phyloP scores from a whole-genome alignment of 768 basidiomycete genomes.

The Omphalotus guepiniiformis region DNA sequence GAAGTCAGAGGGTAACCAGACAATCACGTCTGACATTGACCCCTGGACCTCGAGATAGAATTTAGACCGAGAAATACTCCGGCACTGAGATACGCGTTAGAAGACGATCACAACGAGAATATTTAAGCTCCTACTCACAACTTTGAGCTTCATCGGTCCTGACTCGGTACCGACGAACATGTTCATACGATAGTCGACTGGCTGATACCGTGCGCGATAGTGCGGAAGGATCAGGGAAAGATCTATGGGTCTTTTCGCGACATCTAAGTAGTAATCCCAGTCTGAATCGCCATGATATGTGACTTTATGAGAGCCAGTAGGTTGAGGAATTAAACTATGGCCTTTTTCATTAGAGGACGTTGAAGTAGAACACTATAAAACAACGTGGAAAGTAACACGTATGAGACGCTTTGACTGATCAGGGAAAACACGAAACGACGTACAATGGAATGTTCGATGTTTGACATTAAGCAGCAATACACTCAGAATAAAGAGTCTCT shows the following conservation, averaged over 20 bases:
- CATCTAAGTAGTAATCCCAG: slow-evolving; percentile 65
- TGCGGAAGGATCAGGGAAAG: slow-evolving; percentile 70
- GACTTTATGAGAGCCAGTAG: slow-evolving; percentile 54
- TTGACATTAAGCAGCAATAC: background rate
- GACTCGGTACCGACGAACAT: slow-evolving; percentile 57
- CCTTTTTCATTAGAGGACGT: slow-evolving; percentile 8
- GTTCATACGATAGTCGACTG: slow-evolving; percentile 64
- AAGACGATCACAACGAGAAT: slow-evolving; percentile 13
- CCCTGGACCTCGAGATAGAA: slow-evolving; percentile 65
- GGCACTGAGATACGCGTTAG: slow-evolving; percentile 41
- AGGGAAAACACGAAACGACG: background rate
- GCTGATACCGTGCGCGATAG: slow-evolving; percentile 72
- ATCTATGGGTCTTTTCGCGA: slow-evolving; percentile 50
- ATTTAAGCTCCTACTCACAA: slow-evolving; percentile 46
- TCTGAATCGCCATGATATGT: slow-evolving; percentile 56
- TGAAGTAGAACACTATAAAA: slow-evolving; percentile 8
- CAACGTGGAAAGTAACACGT: background rate
- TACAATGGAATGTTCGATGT: slow-evolving; percentile 7
- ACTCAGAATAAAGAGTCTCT: background rate
- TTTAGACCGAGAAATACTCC: slow-evolving; percentile 46
- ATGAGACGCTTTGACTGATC: slow-evolving; percentile 6
- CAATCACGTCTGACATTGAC: slow-evolving; percentile 62
- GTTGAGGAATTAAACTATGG: slow-evolving; percentile 14
- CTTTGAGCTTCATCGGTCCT: slow-evolving; percentile 61
- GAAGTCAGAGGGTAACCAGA: slow-evolving; percentile 81